These are phyloP conservation scores for Populus davidiana DNA, from an alignment of 345 rosid genomes.

Conservation along the genomic window DNA sequence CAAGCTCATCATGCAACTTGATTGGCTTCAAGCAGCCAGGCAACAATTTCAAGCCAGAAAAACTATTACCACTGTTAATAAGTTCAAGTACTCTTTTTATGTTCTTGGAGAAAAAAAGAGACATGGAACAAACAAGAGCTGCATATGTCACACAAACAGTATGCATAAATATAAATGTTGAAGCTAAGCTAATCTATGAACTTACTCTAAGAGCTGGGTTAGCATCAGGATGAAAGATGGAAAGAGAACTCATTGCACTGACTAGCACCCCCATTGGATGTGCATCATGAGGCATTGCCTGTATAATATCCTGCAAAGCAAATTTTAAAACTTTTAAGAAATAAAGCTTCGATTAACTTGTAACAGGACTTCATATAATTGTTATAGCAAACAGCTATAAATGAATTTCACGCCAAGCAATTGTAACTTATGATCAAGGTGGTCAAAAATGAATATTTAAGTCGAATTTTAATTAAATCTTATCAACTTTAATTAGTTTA, in stretches of 20 bases:
- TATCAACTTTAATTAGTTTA: no score
- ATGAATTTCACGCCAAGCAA: background rate
- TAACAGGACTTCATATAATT: background rate
- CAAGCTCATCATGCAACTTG: background rate
- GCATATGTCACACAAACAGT: background rate
- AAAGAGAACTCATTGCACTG: conserved; percentile 97
- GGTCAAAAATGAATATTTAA: no score
- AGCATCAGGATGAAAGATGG: conserved; percentile 97
- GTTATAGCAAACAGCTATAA: background rate
- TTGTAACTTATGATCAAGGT: background rate
- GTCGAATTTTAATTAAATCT: no score
- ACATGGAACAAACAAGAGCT: background rate
- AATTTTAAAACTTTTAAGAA: conserved; percentile 5
- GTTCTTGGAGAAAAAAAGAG: background rate
- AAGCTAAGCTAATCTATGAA: conserved; percentile 9
- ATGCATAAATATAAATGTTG: background rate
- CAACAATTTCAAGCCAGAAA: background rate
- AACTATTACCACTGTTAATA: background rate
- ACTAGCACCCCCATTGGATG: conserved; percentile 98
- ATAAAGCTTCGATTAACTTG: background rate
- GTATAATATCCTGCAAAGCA: conserved; percentile 77
- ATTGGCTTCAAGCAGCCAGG: background rate
- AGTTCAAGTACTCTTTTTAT: background rate
- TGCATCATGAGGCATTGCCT: conserved; percentile 97
- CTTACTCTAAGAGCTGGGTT: conserved; percentile 95